phyloP scores from a whole-genome alignment of 2,329 filamentous ascomycete species.

The Neonectria sp. region DNA sequence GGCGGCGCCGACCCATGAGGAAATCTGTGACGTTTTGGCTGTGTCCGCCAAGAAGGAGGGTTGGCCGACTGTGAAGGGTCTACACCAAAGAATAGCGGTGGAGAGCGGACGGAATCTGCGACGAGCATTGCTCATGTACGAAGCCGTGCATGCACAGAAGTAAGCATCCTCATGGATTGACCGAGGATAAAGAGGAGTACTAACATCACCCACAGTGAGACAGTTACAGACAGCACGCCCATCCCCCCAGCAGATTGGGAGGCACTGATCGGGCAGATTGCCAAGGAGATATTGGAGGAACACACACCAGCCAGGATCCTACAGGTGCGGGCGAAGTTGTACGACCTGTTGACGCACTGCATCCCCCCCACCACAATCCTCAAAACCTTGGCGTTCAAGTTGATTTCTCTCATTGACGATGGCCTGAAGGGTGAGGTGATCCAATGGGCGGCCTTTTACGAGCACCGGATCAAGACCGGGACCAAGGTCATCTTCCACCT shows the following conservation, averaged over 20 bases:
- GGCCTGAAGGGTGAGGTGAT: slow-evolving; percentile 92
- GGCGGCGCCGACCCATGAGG: slow-evolving; percentile 85
- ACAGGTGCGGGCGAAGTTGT: slow-evolving; percentile 92
- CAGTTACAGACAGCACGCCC: slow-evolving; percentile 86
- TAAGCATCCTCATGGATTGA: slow-evolving; percentile 61
- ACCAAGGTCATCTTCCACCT: slow-evolving; percentile 98
- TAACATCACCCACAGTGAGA: slow-evolving; percentile 76
- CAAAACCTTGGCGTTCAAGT: slow-evolving; percentile 94
- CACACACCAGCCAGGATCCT: slow-evolving; percentile 92
- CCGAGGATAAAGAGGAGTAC: slow-evolving; percentile 27
- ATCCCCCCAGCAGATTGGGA: slow-evolving; percentile 99
- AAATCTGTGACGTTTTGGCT: slow-evolving; percentile 86
- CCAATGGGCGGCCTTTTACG: slow-evolving; percentile 97
- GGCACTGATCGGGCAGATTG: slow-evolving; percentile 88
- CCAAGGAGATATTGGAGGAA: slow-evolving; percentile 94
- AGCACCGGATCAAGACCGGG: slow-evolving; percentile 92
- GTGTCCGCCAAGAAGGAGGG: slow-evolving; percentile 82
- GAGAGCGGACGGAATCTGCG: slow-evolving; percentile 94
- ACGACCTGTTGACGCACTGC: slow-evolving; percentile 96
- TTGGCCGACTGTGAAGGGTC: slow-evolving; percentile 81
- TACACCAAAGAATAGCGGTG: slow-evolving; percentile 89
- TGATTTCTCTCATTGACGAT: slow-evolving; percentile 90
- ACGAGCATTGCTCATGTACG: slow-evolving; percentile 94
- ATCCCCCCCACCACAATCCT: slow-evolving; percentile 95
- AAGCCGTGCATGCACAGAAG: slow-evolving; percentile 98